Evolutionary conservation across 495 filamentous ascomycete species (phyloP).

Genomic region (Podospora pseudopauciseta): DNA sequence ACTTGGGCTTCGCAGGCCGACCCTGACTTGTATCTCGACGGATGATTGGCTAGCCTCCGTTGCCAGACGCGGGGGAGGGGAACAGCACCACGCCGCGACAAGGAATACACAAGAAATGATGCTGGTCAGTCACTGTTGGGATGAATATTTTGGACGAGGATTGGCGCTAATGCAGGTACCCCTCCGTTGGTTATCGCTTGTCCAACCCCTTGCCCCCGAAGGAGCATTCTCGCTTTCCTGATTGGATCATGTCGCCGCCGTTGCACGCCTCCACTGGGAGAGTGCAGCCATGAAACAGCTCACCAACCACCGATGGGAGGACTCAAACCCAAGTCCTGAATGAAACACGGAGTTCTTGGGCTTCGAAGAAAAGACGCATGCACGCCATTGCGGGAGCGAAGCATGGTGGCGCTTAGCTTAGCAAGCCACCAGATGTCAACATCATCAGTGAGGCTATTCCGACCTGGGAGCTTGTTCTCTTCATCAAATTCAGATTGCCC

Average conservation of each 20-base stretch:
- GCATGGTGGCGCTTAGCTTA: background rate
- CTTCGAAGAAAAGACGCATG: constrained; percentile 6
- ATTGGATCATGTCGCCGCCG: background rate
- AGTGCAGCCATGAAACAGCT: constrained; percentile 12
- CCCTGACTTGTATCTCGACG: background rate
- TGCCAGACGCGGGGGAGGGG: constrained; percentile 8
- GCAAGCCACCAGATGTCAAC: background rate
- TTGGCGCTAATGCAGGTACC: constrained; percentile 11
- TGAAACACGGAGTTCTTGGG: constrained; percentile 14
- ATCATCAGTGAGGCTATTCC: no score
- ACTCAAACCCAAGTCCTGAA: constrained; percentile 3
- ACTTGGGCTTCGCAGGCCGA: background rate
- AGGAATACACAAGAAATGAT: constrained; percentile 1
- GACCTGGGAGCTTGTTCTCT: background rate
- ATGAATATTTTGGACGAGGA: constrained; percentile 1
- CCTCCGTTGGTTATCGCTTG: background rate
- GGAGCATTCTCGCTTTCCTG: background rate
- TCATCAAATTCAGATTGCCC: background rate
- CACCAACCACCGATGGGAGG: constrained; percentile 11
- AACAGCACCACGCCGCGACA: background rate
- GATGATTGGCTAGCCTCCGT: background rate
- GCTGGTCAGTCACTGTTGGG: background rate
- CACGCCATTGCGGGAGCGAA: background rate
- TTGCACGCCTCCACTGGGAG: constrained; percentile 8
- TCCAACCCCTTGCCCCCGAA: background rate